Evolutionary conservation across 2,329 filamentous ascomycete species (phyloP).

Genomic region (Sporothrix brunneoviolacea): DNA sequence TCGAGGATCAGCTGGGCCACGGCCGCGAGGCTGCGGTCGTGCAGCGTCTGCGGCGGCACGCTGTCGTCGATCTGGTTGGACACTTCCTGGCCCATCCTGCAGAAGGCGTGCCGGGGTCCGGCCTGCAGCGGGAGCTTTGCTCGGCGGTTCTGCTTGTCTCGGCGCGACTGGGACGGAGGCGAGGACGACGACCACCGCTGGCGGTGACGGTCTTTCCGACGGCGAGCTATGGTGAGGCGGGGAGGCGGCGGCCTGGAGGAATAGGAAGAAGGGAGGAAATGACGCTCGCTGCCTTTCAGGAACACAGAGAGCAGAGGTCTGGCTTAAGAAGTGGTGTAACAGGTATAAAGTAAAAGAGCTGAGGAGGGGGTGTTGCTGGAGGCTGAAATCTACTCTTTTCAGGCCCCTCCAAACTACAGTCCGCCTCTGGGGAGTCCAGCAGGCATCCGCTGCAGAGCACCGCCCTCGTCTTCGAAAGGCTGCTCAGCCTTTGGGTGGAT

Average conservation of each 20-base stretch:
- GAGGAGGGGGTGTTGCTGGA: too few relatives aligned
- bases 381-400: too few relatives aligned
- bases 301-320: too few relatives aligned
- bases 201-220: conserved; percentile 15
- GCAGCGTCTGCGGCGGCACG: conserved; percentile 57
- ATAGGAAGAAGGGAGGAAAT: neutral
- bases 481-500: too few relatives aligned
- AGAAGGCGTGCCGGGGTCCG: neutral
- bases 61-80: conserved; percentile 61
- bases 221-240: conserved; percentile 17
- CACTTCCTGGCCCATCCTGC: conserved; percentile 80
- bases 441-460: too few relatives aligned
- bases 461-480: too few relatives aligned
- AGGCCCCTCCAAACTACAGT: too few relatives aligned
- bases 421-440: too few relatives aligned
- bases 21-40: conserved; percentile 61
- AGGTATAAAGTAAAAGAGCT: too few relatives aligned
- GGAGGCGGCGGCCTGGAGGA: neutral
- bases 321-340: too few relatives aligned
- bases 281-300: neutral
- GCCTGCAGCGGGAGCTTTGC: conserved; percentile 5
- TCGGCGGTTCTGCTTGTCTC: conserved; percentile 10
- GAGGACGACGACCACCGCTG: conserved; percentile 13
- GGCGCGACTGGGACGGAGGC: conserved; percentile 7
- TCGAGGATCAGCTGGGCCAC: conserved; percentile 75